Evolutionary conservation across 2,329 filamentous ascomycete genomes (phyloP), one percentile per base, ranked within the genome.

Genomic region (Septoria linicola): DNA sequence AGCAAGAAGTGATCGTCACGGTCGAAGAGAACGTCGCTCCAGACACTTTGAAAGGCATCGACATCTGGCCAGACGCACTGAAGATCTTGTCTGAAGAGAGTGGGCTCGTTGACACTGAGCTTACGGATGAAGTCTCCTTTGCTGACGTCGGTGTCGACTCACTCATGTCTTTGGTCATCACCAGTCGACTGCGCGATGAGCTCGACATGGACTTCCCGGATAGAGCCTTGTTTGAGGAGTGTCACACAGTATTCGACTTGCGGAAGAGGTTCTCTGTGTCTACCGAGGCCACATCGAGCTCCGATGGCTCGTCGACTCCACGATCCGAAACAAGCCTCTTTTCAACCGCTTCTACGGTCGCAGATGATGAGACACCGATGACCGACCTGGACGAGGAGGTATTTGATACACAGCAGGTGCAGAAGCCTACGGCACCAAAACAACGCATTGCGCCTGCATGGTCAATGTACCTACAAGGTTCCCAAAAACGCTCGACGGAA

Each of bases 81-180:
- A 39, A 53, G 14, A 65, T 68, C 16, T 59, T 69, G 14, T 46
- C 64, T 8, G 60, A 68, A 43, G 67, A 67, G 48, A 64, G 54
- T 27, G 67, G 65, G 3, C 30, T 68, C 21, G 58, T 56, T 23
- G 32, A 60, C 3, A 49, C 42, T n/a, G 65, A 64, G 20, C 48
- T 69, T 19, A 64, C 57, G 11, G 61, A 66, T 27, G 59, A 61
- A 23, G 51, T 57, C 19, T 44, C 25, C 14, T 63, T 68, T 37
- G 57, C 53, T 8, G 65, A 68, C 21, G 40, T 63, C 13, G 66
- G 66, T 7, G 54, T 69, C 13, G 66, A 69, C 51, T 66, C 63
- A 27, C 59, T 69, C 2, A 49, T 66, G 13, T 54, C 53, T 14
- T 48, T 69, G 25, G 57, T 57, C 16, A 62, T 69, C 25, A 44